Percentiles rank a stretch among this genome's conserved stretches.
phyloP scores from a whole-genome alignment of 345 rosid species.

The Lumnitzera littorea region DNA sequence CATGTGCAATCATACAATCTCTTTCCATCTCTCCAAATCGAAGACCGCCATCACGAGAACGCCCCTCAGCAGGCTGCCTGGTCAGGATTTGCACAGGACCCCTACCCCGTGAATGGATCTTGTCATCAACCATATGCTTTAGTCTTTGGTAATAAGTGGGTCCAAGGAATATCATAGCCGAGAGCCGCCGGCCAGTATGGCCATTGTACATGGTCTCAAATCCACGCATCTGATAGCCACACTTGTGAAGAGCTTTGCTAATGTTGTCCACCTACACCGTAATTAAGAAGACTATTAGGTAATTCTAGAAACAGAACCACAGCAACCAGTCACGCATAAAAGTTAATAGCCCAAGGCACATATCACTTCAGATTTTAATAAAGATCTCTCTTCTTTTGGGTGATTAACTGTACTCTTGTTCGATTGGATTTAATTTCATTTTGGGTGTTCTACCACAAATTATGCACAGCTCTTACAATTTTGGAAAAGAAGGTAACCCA shows the following conservation, averaged over 20 bases:
- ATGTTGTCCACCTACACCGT: conserved; percentile 79
- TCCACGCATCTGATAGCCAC: conserved; percentile 99
- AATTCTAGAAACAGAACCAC: too few relatives aligned
- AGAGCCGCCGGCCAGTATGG: conserved; percentile 83
- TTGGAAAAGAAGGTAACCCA: too few relatives aligned
- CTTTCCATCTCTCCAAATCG: conserved; percentile 98
- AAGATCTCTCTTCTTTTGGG: too few relatives aligned
- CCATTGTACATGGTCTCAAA: conserved; percentile 98
- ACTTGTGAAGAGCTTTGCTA: conserved; percentile 93
- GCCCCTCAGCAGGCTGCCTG: conserved; percentile 98
- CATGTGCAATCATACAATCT: conserved; percentile 98
- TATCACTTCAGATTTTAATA: too few relatives aligned
- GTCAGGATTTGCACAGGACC: conserved; percentile 96
- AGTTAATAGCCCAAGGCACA: too few relatives aligned
- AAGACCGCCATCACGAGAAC: conserved; percentile 95
- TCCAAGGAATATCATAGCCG: conserved; percentile 91
- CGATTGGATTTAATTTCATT: too few relatives aligned
- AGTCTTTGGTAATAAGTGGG: conserved; percentile 95
- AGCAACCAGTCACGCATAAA: too few relatives aligned
- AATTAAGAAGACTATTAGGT: too few relatives aligned
- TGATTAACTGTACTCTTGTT: too few relatives aligned
- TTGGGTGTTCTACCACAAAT: too few relatives aligned
- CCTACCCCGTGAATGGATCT: conserved; percentile 96
- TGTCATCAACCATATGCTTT: conserved; percentile 98
- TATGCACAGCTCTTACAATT: too few relatives aligned